Base-by-base conservation (phyloP, 208 protist genomes). In the Leishmania turanica region DNA sequence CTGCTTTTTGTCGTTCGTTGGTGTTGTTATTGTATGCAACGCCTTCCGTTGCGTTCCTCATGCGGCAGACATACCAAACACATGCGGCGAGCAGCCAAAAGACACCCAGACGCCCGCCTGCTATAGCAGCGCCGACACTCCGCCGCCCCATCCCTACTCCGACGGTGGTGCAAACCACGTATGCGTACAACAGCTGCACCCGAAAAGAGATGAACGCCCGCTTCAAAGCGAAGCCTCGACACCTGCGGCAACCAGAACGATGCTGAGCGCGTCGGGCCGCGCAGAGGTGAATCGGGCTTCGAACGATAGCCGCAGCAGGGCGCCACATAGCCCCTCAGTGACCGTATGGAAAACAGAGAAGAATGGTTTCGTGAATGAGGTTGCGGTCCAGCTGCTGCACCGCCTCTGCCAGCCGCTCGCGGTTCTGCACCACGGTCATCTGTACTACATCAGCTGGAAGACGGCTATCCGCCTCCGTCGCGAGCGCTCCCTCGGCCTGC, bases 341-440 rank as follows among this genome's bases (percentile, higher is more conserved):
- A 8, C 87, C 88, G 76, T 97, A 97, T 11, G 84, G 91, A 81
- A 93, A 97, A 84, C 94, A 95, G 70, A 95, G 78, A 49, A 92
- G 83, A 68, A 96, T 95, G 27, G 94, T 97, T 77, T 97, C 94
- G 64, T 92, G 90, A 58, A 97, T 89, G 4, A 97, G 75, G 15
- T 60, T 56, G 21, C 84, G 77, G 64, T 85, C 88, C 49, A 97
- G 82, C 56, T 78, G 79, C 65, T 81, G 58, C 53, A 89, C 78
- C n/a, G 80, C 84, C 74, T 90, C 88, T 24, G 90, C 88, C 58
- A 95, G 79, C 58, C 88, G 88, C 11, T 9, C 47, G 9, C 69
- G 13, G 47, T 31, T 62, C 78, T 84, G 64, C 60, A 21, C 77
- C 60, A 86, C 78, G 19, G 75, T 82, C 31, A 34, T 68, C 49